These are phyloP conservation scores for Teratosphaeriaceae sp. DNA, from an alignment of 2,329 filamentous ascomycete genomes.

Conservation along the genomic window DNA sequence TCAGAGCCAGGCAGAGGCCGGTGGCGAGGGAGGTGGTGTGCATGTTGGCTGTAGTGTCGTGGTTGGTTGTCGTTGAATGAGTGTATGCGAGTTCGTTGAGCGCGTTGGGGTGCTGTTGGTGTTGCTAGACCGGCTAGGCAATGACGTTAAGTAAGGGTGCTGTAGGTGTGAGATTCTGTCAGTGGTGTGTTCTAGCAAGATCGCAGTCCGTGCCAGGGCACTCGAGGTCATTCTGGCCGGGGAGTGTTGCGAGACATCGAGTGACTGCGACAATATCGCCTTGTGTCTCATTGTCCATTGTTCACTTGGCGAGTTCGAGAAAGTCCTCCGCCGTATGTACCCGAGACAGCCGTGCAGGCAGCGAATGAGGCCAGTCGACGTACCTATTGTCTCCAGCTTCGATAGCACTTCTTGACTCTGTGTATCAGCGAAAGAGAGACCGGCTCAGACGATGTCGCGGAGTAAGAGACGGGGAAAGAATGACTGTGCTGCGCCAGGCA, in stretches of 20 bases:
- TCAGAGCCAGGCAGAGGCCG: constrained; percentile 48
- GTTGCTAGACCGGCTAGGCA: constrained; percentile 3
- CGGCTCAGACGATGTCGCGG: neutral
- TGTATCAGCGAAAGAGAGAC: neutral
- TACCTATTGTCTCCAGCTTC: neutral
- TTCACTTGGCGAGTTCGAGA: too few relatives aligned
- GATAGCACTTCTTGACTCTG: neutral
- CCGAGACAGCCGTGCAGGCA: too few relatives aligned
- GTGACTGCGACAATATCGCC: too few relatives aligned
- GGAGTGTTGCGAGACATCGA: too few relatives aligned
- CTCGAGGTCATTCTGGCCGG: too few relatives aligned
- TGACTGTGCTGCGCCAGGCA: constrained; percentile 13
- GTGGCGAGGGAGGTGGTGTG: constrained; percentile 37
- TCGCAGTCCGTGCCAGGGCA: constrained; percentile 6
- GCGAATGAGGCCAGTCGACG: too few relatives aligned
- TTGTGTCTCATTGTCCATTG: too few relatives aligned
- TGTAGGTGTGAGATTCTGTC: constrained; percentile 42
- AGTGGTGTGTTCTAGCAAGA: constrained; percentile 12
- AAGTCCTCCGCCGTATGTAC: too few relatives aligned
- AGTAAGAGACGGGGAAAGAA: constrained; percentile 7
- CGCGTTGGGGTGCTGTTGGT: constrained; percentile 3
- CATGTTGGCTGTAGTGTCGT: constrained; percentile 9
- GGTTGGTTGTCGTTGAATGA: constrained; percentile 13
- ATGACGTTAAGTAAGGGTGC: constrained; percentile 57
- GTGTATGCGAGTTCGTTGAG: constrained; percentile 13